These are phyloP conservation scores for Trametes sanguinea DNA, from an alignment of 768 basidiomycete species.

Conservation along the genomic window DNA sequence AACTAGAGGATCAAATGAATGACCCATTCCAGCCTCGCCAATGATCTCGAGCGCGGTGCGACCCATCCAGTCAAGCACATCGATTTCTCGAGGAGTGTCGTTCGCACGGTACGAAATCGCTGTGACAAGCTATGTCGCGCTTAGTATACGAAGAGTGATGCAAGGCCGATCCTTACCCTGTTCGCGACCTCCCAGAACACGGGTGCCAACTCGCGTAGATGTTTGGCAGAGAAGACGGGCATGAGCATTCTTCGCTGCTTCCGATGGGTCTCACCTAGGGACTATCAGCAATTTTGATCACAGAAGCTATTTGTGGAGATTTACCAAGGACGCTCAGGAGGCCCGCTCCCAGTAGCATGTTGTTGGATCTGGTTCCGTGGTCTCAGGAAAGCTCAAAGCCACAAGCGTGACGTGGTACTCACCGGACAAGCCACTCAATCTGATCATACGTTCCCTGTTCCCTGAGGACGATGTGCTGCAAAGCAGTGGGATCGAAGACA, in stretches of 20 bases:
- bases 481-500: conserved; percentile 28
- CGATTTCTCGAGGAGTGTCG: conserved; percentile 17
- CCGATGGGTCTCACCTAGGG: conserved; percentile 25
- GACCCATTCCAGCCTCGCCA: conserved; percentile 49
- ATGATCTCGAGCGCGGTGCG: conserved; percentile 39
- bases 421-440: conserved; percentile 20
- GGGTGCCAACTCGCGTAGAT: conserved; percentile 28
- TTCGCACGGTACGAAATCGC: conserved; percentile 17
- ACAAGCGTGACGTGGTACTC: not conserved
- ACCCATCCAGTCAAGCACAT: conserved; percentile 33
- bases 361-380: conserved; percentile 12
- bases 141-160: not conserved
- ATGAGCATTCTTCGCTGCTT: conserved; percentile 28
- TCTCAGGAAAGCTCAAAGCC: not conserved
- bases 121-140: conserved; percentile 12
- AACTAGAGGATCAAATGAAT: conserved; percentile 39
- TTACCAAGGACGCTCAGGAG: conserved; percentile 16
- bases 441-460: conserved; percentile 32
- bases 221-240: conserved; percentile 28
- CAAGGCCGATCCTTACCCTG: conserved; percentile 9
- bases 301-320: no score
- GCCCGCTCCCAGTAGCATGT: conserved; percentile 16
- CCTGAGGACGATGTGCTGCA: conserved; percentile 28
- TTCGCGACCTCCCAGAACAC: conserved; percentile 26
- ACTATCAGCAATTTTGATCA: no score